phyloP scores from a whole-genome alignment of 2,329 filamentous ascomycete species.

The Aspergillus tanneri region DNA sequence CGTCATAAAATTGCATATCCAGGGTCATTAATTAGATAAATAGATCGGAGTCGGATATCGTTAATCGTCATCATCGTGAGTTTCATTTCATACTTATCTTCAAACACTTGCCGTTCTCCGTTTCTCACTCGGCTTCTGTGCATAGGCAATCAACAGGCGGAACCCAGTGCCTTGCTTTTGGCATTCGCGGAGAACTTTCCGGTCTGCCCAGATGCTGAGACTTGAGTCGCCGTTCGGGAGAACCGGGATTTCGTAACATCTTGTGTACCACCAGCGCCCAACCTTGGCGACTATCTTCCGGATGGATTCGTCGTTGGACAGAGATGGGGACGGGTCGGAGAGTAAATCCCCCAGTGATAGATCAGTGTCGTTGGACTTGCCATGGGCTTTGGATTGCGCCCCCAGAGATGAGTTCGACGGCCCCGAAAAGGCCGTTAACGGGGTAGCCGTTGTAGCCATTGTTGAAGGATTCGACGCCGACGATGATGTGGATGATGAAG shows the following conservation, averaged over 20 bases:
- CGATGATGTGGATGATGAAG: conserved; percentile 41
- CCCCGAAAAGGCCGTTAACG: conserved; percentile 26
- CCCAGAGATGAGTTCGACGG: conserved; percentile 25
- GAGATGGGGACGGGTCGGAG: conserved; percentile 66
- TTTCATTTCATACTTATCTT: conserved; percentile 14
- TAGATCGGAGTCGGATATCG: conserved; percentile 2
- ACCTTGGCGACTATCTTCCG: conserved; percentile 90
- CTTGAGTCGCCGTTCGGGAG: conserved; percentile 50
- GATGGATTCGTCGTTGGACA: conserved; percentile 76
- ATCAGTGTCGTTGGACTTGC: conserved; percentile 39
- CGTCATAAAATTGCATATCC: conserved; percentile 7
- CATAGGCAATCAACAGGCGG: conserved; percentile 87
- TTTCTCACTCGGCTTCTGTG: conserved; percentile 67
- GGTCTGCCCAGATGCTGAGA: conserved; percentile 76
- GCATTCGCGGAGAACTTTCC: conserved; percentile 74
- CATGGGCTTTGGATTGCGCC: conserved; percentile 18
- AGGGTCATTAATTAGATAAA: conserved; percentile 9
- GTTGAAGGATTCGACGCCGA: conserved; percentile 33
- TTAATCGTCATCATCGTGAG: conserved; percentile 9
- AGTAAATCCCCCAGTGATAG: conserved; percentile 67
- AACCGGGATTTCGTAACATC: conserved; percentile 78
- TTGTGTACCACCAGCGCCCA: conserved; percentile 93
- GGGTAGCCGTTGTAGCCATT: conserved; percentile 25
- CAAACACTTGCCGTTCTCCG: conserved; percentile 47
- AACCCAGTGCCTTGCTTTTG: conserved; percentile 83